A percentile compares a stretch with the other conserved stretches of the same genome.
Evolutionary conservation across 345 rosid species (phyloP).

Genomic region (Iberis pinnata): DNA sequence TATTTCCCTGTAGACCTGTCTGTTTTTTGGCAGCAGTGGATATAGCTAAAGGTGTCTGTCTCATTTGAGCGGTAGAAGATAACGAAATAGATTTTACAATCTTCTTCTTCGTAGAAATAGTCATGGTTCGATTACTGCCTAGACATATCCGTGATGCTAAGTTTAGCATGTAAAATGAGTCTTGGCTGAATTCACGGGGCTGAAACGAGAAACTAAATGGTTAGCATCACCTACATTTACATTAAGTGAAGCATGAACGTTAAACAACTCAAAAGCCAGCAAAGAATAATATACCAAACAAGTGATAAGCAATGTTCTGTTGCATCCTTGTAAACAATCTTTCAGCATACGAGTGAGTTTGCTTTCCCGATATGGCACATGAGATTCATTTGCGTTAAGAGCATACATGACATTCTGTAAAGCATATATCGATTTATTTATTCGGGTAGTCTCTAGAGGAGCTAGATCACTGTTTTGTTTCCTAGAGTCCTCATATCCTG

Average conservation of each 20-base stretch:
- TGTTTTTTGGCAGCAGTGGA: conserved; percentile 35
- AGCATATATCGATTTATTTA: conserved; percentile 62
- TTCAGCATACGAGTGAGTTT: conserved; percentile 64
- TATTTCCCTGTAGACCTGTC: conserved; percentile 21
- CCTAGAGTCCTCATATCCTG: conserved; percentile 65
- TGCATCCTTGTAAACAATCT: conserved; percentile 53
- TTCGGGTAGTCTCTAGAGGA: conserved; percentile 41
- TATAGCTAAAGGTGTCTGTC: conserved; percentile 25
- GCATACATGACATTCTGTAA: conserved; percentile 62
- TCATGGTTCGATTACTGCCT: conserved; percentile 27
- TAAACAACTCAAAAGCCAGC: background rate
- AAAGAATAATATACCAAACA: conserved; percentile 51
- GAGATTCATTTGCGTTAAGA: conserved; percentile 49
- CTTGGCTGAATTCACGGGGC: conserved; percentile 63
- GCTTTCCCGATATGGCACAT: conserved; percentile 75
- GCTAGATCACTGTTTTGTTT: conserved; percentile 33
- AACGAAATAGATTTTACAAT: conserved; percentile 28
- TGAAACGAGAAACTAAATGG: conserved; percentile 23
- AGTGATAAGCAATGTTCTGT: conserved; percentile 45
- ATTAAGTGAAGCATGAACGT: background rate
- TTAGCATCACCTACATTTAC: conserved; percentile 11
- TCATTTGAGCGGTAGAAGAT: conserved; percentile 32
- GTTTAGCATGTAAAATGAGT: conserved; percentile 54
- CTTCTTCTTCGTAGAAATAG: conserved; percentile 40
- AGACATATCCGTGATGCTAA: conserved; percentile 59